Evolutionary conservation across 352 stramenopile genomes (phyloP).

Genomic region (Globisporangium paroecandrum): DNA sequence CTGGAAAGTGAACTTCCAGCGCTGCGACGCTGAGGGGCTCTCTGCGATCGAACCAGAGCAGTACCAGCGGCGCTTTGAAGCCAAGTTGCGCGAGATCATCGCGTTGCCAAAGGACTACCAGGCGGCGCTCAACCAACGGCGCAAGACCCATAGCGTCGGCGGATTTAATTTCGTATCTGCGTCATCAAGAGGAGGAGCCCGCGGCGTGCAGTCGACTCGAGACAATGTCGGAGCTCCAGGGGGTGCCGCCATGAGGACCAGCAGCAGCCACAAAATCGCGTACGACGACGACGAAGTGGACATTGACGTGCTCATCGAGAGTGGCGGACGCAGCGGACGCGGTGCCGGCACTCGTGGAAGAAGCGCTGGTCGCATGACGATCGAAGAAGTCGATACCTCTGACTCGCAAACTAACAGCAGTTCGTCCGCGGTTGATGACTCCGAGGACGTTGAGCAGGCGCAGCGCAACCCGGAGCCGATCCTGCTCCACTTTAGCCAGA

Average conservation of each 20-base stretch:
- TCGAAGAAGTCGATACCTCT: slow-evolving; percentile 26
- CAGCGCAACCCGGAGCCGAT: slow-evolving; percentile 53
- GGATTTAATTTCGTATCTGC: not conserved
- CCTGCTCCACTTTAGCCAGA: slow-evolving; percentile 42
- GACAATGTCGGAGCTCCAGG: not conserved
- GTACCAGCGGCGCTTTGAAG: slow-evolving; percentile 82
- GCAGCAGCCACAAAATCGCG: not conserved
- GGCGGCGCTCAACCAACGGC: slow-evolving; percentile 7
- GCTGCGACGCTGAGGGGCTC: slow-evolving; percentile 66
- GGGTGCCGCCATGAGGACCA: not conserved
- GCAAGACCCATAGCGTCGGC: slow-evolving; percentile 7
- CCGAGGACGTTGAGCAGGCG: slow-evolving; percentile 41
- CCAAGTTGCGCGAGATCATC: slow-evolving; percentile 81
- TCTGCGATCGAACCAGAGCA: slow-evolving; percentile 74
- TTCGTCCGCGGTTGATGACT: slow-evolving; percentile 7
- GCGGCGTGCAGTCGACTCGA: not conserved
- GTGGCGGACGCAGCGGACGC: slow-evolving; percentile 3
- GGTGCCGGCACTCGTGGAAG: not conserved
- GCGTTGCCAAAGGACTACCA: slow-evolving; percentile 56
- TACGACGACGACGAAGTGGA: slow-evolving; percentile 14
- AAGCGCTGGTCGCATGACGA: not conserved
- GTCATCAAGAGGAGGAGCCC: not conserved
- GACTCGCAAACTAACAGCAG: slow-evolving; percentile 21
- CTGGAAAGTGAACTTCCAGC: slow-evolving; percentile 74
- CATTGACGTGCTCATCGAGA: slow-evolving; percentile 13